These are phyloP conservation scores for Trypanosoma boissoni DNA, from an alignment of 208 protist genomes.

Conservation along the genomic window DNA sequence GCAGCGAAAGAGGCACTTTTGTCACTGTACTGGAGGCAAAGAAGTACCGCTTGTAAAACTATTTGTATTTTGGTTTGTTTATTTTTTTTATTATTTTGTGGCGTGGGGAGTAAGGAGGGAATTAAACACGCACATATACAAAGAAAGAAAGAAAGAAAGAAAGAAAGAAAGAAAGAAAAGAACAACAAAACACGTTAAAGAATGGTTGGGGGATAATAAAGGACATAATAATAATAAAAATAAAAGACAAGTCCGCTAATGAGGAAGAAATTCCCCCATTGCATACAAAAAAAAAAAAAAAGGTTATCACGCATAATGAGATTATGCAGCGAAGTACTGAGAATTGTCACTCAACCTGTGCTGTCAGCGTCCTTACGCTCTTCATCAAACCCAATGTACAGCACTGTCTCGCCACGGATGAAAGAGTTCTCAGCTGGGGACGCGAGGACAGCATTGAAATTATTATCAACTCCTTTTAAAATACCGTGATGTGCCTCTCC, in stretches of 20 bases:
- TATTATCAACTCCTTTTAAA: constrained; percentile 56
- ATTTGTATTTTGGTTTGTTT: too few relatives aligned
- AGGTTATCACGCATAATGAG: background rate
- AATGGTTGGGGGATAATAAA: background rate
- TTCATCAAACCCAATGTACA: constrained; percentile 69
- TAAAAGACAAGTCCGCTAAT: too few relatives aligned
- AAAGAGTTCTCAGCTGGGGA: constrained; percentile 33
- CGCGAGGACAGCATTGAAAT: constrained; percentile 58
- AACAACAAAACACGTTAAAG: constrained; percentile 3
- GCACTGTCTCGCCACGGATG: constrained; percentile 70
- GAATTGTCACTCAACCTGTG: background rate
- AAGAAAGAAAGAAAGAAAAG: background rate
- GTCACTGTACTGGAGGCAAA: too few relatives aligned
- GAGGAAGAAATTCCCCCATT: too few relatives aligned
- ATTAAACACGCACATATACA: constrained; percentile 1
- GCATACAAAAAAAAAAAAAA: background rate
- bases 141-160: constrained; percentile 14
- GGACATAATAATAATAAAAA: background rate
- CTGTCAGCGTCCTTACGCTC: background rate
- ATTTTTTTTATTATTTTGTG: too few relatives aligned
- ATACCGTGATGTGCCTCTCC: constrained; percentile 49
- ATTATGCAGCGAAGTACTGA: too few relatives aligned
- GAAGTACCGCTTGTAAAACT: too few relatives aligned
- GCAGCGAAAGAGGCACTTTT: too few relatives aligned
- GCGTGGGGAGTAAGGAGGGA: too few relatives aligned